Conservation (phyloP, 495 filamentous ascomycete genomes). For the Podospora bellae-mahoneyi region DNA sequence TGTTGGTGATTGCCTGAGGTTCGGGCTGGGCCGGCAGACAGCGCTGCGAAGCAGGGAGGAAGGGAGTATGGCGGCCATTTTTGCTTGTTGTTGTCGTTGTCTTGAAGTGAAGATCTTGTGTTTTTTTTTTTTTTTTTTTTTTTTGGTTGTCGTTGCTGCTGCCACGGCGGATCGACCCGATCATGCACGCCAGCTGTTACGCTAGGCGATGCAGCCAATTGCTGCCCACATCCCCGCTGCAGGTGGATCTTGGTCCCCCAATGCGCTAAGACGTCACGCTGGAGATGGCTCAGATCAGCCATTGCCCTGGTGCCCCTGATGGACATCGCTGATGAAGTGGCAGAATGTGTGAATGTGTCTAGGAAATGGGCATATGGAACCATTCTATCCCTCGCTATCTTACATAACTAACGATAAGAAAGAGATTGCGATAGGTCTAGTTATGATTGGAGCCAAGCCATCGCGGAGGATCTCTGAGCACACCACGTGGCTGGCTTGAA, state of each 20-base stretch:
- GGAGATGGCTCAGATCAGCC: not conserved
- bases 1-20: slow-evolving; percentile 9
- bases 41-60: slow-evolving; percentile 16
- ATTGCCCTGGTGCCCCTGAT: not conserved
- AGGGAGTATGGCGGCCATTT: slow-evolving; percentile 23
- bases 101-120: slow-evolving; percentile 2
- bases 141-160: not conserved
- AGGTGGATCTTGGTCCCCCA: not conserved
- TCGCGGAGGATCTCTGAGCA: no score
- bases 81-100: slow-evolving; percentile 1
- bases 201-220: not conserved
- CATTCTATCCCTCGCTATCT: no score
- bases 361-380: no score
- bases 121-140: not conserved
- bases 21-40: slow-evolving; percentile 23
- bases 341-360: not conserved
- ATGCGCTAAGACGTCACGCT: not conserved
- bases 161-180: slow-evolving; percentile 1
- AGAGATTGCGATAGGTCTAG: no score
- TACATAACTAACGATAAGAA: no score
- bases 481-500: no score
- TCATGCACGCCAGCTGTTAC: slow-evolving; percentile 1
- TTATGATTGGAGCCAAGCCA: no score
- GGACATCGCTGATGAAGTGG: not conserved
- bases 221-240: not conserved